Conservation (phyloP, 192 early-diverging fungal genomes). For the Backusella mclennaniae region DNA sequence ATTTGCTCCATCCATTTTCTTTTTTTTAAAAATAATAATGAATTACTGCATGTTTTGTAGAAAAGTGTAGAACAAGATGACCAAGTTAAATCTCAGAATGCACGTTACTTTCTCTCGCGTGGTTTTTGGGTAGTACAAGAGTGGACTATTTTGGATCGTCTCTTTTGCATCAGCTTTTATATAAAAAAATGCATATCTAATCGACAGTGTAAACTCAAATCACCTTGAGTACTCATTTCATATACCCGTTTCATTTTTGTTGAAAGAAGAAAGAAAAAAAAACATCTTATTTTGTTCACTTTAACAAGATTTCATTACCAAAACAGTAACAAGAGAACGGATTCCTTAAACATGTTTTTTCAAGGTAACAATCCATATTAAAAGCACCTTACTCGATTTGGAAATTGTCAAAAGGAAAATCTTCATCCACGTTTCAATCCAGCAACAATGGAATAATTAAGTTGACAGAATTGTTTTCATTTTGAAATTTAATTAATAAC, state of each 20-base stretch:
- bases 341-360: not conserved
- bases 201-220: too few relatives aligned
- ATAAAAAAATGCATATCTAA: too few relatives aligned
- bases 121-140: not conserved
- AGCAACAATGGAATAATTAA: not conserved
- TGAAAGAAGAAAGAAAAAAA: too few relatives aligned
- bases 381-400: not conserved
- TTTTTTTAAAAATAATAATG: not conserved
- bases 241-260: not conserved
- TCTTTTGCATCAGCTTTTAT: not conserved
- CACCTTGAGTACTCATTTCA: too few relatives aligned
- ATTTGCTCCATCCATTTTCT: not conserved
- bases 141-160: not conserved
- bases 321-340: not conserved
- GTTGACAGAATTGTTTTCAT: not conserved
- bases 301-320: not conserved
- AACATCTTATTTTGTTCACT: too few relatives aligned
- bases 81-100: not conserved
- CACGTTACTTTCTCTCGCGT: not conserved
- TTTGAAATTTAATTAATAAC: too few relatives aligned
- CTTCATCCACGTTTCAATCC: not conserved
- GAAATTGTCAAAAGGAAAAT: constrained; percentile 1
- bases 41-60: not conserved
- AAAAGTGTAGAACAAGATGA: not conserved
- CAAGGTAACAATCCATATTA: not conserved